A percentile compares a stretch with the other conserved stretches of the same genome.
phyloP scores from a whole-genome alignment of 495 filamentous ascomycete genomes.

The Mycothermus thermophilus region DNA sequence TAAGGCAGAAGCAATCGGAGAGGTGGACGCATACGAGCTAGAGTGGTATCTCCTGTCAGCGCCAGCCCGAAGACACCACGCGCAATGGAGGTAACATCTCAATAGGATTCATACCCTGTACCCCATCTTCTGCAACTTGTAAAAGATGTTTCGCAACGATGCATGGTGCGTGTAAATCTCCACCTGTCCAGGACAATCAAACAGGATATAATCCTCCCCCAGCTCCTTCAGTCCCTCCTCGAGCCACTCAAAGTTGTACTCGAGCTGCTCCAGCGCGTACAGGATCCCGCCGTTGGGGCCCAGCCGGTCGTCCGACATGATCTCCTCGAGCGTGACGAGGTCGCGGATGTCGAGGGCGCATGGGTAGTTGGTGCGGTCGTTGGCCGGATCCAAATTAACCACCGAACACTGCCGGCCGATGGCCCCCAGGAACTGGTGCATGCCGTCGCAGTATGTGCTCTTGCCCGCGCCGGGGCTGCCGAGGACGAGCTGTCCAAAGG shows the following conservation, averaged over 20 bases:
- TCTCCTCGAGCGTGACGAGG: conserved; percentile 77
- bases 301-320: conserved; percentile 84
- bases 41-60: conserved; percentile 5
- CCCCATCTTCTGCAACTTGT: conserved; percentile 75
- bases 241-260: conserved; percentile 82
- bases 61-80: conserved; percentile 1
- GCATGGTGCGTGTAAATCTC: conserved; percentile 92
- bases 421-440: conserved; percentile 93
- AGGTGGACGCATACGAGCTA: conserved; percentile 85
- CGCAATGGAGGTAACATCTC: conserved; percentile 1
- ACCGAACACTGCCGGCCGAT: conserved; percentile 89
- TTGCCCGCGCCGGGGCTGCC: conserved; percentile 91
- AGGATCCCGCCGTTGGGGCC: conserved; percentile 87
- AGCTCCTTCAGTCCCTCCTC: conserved; percentile 62
- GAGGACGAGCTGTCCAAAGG: conserved; percentile 63
- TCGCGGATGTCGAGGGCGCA: conserved; percentile 84
- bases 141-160: conserved; percentile 81
- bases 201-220: conserved; percentile 82
- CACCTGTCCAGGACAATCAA: conserved; percentile 94
- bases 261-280: conserved; percentile 90
- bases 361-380: conserved; percentile 67
- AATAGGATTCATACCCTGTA: conserved; percentile 54
- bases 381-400: conserved; percentile 94
- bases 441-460: conserved; percentile 95
- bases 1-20: conserved; percentile 81